Evolutionary conservation across 805 yeast species (phyloP).

Genomic region (Starmerella tilneyi): DNA sequence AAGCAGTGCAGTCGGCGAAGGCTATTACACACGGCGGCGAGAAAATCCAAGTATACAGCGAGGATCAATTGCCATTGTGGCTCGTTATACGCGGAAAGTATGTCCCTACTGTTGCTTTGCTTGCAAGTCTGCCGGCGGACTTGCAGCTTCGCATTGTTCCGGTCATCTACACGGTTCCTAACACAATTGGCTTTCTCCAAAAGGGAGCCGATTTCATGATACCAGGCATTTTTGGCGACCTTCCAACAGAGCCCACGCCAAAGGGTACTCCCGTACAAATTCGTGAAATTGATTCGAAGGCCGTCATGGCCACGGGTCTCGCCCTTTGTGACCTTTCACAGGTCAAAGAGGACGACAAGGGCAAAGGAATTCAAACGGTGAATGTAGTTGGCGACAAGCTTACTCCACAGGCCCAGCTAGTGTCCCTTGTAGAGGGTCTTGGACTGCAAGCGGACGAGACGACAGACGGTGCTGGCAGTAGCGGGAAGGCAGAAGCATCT

Average conservation of each 20-base stretch:
- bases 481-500: neutral
- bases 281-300: constrained; percentile 40
- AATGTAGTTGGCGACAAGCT: constrained; percentile 63
- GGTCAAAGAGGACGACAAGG: constrained; percentile 43
- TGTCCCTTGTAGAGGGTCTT: neutral
- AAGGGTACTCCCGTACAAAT: constrained; percentile 62
- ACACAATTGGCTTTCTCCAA: constrained; percentile 57
- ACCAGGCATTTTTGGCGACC: constrained; percentile 43
- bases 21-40: constrained; percentile 44
- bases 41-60: constrained; percentile 53
- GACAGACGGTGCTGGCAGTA: constrained; percentile 7
- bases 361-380: constrained; percentile 67
- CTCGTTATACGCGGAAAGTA: constrained; percentile 37
- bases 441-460: constrained; percentile 21
- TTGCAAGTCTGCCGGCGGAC: constrained; percentile 56
- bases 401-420: constrained; percentile 38
- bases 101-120: constrained; percentile 58
- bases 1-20: constrained; percentile 50
- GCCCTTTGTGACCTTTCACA: constrained; percentile 35
- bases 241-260: constrained; percentile 36
- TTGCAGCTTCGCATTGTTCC: constrained; percentile 42
- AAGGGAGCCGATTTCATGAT: constrained; percentile 59
- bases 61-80: constrained; percentile 60
- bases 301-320: constrained; percentile 24
- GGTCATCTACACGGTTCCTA: constrained; percentile 55